phyloP scores from a whole-genome alignment of 179 eudicot genomes.

The Spinacia oleracea region DNA sequence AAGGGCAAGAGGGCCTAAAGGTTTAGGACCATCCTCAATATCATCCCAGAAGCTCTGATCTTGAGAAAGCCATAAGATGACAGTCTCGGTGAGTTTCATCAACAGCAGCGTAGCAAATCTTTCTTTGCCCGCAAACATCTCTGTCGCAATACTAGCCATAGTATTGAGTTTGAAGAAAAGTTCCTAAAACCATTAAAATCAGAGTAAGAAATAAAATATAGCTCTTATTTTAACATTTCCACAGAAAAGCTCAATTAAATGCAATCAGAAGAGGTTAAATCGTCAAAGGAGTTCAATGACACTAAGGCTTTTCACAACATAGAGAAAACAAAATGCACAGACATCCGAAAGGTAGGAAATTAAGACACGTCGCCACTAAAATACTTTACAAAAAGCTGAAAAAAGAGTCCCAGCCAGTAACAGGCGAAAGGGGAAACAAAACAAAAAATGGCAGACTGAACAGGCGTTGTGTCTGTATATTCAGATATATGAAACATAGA shows the following conservation, averaged over 20 bases:
- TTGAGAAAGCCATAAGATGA: constrained; percentile 82
- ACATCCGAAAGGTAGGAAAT: neutral
- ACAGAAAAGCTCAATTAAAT: neutral
- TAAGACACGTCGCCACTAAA: neutral
- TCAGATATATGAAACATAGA: neutral
- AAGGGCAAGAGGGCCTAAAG: constrained; percentile 84
- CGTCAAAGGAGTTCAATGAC: neutral
- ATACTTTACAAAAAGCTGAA: neutral
- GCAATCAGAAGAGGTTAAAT: neutral
- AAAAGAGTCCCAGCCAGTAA: neutral
- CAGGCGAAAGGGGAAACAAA: neutral
- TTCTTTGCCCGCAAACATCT: constrained; percentile 95
- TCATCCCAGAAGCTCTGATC: constrained; percentile 99
- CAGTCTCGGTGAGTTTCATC: constrained; percentile 93
- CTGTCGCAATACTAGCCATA: constrained; percentile 80
- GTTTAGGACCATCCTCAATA: constrained; percentile 83
- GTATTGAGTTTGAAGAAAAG: constrained; percentile 77
- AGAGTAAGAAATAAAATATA: constrained; percentile 6
- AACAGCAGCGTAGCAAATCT: constrained; percentile 86
- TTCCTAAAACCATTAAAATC: constrained; percentile 52
- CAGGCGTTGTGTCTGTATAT: neutral
- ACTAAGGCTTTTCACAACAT: neutral
- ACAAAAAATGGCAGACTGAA: neutral
- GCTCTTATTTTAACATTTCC: neutral
- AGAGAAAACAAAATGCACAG: neutral